Percentiles rank a stretch among this genome's conserved stretches.
Conservation (phyloP, 2,329 filamentous ascomycete species). For the Akanthomyces uredinophilus region DNA sequence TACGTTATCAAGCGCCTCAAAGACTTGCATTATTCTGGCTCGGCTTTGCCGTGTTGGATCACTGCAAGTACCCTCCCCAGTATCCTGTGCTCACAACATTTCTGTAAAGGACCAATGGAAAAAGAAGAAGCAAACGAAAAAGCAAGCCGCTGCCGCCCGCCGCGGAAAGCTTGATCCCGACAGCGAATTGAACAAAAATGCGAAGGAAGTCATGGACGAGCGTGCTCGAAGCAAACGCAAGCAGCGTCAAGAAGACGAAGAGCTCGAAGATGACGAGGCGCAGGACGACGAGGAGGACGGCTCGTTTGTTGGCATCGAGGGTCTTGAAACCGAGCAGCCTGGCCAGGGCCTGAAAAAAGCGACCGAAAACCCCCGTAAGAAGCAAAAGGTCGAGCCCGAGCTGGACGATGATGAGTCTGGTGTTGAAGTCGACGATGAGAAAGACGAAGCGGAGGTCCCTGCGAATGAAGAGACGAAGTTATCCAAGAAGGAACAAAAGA, state of each 20-base stretch:
- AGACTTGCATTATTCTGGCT: slow-evolving; percentile 4
- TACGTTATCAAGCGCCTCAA: slow-evolving; percentile 43
- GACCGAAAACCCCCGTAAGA: slow-evolving; percentile 48
- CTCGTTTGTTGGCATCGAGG: slow-evolving; percentile 40
- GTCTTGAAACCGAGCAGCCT: slow-evolving; percentile 56
- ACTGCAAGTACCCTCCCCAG: slow-evolving; percentile 4
- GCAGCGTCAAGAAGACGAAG: slow-evolving; percentile 47
- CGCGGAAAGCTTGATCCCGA: slow-evolving; percentile 88
- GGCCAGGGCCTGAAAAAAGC: slow-evolving; percentile 56
- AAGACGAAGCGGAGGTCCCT: slow-evolving; percentile 36
- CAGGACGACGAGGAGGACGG: slow-evolving; percentile 39
- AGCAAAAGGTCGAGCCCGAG: slow-evolving; percentile 38
- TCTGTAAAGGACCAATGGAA: slow-evolving; percentile 77
- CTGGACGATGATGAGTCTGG: slow-evolving; percentile 20
- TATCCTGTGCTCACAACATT: not conserved
- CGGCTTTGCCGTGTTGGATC: slow-evolving; percentile 6
- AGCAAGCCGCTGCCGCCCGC: slow-evolving; percentile 76
- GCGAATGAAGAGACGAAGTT: slow-evolving; percentile 30
- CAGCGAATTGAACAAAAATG: slow-evolving; percentile 71
- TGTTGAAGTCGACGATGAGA: slow-evolving; percentile 33
- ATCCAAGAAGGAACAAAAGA: slow-evolving; percentile 48
- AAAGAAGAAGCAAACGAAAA: slow-evolving; percentile 92
- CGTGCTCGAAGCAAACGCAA: slow-evolving; percentile 73
- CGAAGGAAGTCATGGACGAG: slow-evolving; percentile 90
- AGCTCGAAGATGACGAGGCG: slow-evolving; percentile 37